phyloP scores from a whole-genome alignment of 768 basidiomycete genomes.

The Rhizopogon roseolus region DNA sequence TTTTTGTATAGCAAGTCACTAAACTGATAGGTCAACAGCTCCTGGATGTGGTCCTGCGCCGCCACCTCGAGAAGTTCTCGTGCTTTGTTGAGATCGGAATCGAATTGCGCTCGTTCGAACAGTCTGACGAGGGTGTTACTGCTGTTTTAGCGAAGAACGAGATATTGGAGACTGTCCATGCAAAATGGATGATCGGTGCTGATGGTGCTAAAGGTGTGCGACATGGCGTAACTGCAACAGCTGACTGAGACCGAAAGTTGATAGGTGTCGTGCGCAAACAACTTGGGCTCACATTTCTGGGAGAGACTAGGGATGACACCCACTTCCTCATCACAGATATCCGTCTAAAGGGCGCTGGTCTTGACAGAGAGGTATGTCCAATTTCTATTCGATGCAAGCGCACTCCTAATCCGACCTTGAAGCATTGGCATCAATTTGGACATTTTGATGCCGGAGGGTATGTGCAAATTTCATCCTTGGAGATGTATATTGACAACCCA shows the following conservation, averaged over 20 bases:
- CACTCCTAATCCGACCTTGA: background rate
- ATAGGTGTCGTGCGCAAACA: constrained; percentile 5
- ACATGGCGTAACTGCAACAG: background rate
- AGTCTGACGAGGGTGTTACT: constrained; percentile 30
- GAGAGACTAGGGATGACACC: constrained; percentile 25
- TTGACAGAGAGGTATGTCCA: constrained; percentile 31
- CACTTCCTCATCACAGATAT: constrained; percentile 30
- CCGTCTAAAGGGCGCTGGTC: constrained; percentile 28
- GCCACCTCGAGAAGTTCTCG: too few relatives aligned
- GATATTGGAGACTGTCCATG: constrained; percentile 20
- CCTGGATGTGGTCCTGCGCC: constrained; percentile 14
- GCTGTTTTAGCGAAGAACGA: constrained; percentile 30
- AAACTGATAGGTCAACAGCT: constrained; percentile 14
- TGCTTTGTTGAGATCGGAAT: constrained; percentile 19
- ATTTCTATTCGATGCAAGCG: background rate
- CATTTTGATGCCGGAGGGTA: constrained; percentile 9
- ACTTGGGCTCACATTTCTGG: constrained; percentile 12
- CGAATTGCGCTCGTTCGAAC: constrained; percentile 38
- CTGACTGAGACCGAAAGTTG: background rate
- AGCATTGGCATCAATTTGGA: constrained; percentile 35
- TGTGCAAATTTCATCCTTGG: background rate
- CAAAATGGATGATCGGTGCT: constrained; percentile 35
- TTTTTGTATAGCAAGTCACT: too few relatives aligned
- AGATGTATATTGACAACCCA: background rate
- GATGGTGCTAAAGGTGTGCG: constrained; percentile 33